Evolutionary conservation across 768 basidiomycete genomes (phyloP).

Genomic region (Lactarius tabidus): DNA sequence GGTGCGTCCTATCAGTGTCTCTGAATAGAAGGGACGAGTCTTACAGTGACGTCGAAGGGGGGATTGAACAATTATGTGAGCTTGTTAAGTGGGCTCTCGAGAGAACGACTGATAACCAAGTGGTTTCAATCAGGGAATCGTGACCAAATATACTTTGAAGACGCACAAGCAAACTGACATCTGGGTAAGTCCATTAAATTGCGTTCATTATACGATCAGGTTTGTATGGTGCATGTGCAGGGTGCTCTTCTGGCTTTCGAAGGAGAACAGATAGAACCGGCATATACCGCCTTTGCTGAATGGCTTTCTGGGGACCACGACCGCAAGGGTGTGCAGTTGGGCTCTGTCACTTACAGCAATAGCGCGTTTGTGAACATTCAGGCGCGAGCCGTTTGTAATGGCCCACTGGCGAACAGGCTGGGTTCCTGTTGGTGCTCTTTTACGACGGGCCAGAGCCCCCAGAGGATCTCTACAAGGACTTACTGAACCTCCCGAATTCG

Average conservation of each 20-base stretch:
- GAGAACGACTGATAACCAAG: not conserved
- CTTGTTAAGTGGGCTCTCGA: not conserved
- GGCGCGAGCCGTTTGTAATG: not conserved
- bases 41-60: not conserved
- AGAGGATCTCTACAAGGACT: conserved; percentile 48
- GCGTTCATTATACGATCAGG: not conserved
- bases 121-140: conserved; percentile 1
- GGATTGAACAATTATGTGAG: conserved; percentile 8
- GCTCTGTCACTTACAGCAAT: not conserved
- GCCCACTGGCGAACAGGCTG: conserved; percentile 50
- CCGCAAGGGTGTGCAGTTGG: not conserved
- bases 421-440: conserved; percentile 46
- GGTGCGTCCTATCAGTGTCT: not conserved
- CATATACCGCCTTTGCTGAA: not conserved
- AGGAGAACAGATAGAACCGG: not conserved
- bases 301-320: not conserved
- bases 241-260: not conserved
- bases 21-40: not conserved
- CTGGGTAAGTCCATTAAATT: not conserved
- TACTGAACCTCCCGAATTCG: conserved; percentile 40
- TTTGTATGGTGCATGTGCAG: not conserved
- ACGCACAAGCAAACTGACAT: conserved; percentile 1
- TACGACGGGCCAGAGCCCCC: conserved; percentile 54
- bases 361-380: conserved; percentile 5
- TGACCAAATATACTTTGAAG: conserved; percentile 6